Conservation (phyloP, 1,284 basidiomycete genomes). For the Paramarasmius palmivorus region DNA sequence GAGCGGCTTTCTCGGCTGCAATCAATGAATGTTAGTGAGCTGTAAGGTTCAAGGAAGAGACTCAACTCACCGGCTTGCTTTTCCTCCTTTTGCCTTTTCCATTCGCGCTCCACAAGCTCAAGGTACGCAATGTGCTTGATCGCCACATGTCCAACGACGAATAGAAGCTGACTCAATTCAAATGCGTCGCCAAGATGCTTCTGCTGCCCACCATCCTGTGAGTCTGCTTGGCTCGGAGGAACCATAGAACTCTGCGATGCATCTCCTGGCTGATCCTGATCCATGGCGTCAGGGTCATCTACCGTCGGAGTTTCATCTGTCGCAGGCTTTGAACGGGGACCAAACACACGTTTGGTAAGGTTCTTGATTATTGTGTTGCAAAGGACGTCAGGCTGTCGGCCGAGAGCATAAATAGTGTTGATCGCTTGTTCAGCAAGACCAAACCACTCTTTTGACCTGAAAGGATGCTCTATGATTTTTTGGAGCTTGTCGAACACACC, state of each 20-base stretch:
- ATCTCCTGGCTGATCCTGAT: constrained; percentile 41
- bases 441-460: constrained; percentile 91
- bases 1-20: constrained; percentile 56
- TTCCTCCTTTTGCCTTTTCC: constrained; percentile 95
- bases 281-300: constrained; percentile 50
- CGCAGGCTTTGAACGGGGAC: constrained; percentile 28
- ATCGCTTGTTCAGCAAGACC: constrained; percentile 95
- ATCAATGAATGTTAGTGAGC: constrained; percentile 10
- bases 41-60: neutral
- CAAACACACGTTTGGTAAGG: constrained; percentile 76
- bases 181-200: constrained; percentile 80
- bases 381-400: constrained; percentile 89
- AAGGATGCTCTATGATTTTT: constrained; percentile 76
- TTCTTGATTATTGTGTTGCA: constrained; percentile 84
- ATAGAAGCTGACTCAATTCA: constrained; percentile 87
- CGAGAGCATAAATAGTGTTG: constrained; percentile 94
- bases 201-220: constrained; percentile 29
- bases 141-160: constrained; percentile 93
- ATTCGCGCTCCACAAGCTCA: constrained; percentile 95
- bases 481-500: constrained; percentile 85
- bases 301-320: constrained; percentile 24
- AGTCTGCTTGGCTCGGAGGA: constrained; percentile 13
- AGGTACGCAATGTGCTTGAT: constrained; percentile 98
- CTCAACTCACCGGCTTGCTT: constrained; percentile 65
- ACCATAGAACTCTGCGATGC: constrained; percentile 13